Conservation (phyloP, 2,329 filamentous ascomycete genomes). For the Sclerotinia glacialis region DNA sequence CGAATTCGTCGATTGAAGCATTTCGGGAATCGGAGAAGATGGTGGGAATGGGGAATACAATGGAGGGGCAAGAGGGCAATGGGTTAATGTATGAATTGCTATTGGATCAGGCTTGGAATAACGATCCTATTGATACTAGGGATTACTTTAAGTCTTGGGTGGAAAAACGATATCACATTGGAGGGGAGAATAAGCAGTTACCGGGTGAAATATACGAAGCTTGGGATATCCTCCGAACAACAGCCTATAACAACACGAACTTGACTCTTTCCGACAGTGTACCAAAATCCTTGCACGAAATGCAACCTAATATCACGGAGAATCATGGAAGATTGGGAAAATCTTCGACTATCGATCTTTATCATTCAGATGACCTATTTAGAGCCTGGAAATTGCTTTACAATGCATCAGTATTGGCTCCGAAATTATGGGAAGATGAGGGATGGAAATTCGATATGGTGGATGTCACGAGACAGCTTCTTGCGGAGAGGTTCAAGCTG, state of each 20-base stretch:
- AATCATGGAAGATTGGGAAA: not conserved
- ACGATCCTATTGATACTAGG: constrained; percentile 44
- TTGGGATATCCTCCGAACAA: constrained; percentile 46
- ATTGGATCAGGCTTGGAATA: constrained; percentile 51
- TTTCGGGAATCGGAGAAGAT: constrained; percentile 44
- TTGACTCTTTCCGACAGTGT: not conserved
- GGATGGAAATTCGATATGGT: constrained; percentile 9
- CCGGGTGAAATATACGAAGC: constrained; percentile 43
- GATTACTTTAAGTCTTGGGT: constrained; percentile 50
- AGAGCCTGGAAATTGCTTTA: not conserved
- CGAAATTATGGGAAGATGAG: not conserved
- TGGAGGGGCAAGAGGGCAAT: constrained; percentile 52
- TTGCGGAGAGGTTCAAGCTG: not conserved
- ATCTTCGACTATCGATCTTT: not conserved
- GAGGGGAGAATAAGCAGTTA: constrained; percentile 28
- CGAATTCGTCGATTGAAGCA: constrained; percentile 47
- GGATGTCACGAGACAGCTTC: constrained; percentile 3
- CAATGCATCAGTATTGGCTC: not conserved
- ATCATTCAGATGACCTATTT: not conserved
- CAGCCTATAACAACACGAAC: constrained; percentile 9
- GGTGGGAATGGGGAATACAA: constrained; percentile 49
- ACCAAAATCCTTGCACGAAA: not conserved
- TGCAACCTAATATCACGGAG: not conserved
- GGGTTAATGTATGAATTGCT: constrained; percentile 52
- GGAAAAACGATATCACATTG: constrained; percentile 42